These are phyloP conservation scores for Physcomitrellopsis africana DNA, from an alignment of 225 moss, liverwort and hornwort species.

Conservation along the genomic window DNA sequence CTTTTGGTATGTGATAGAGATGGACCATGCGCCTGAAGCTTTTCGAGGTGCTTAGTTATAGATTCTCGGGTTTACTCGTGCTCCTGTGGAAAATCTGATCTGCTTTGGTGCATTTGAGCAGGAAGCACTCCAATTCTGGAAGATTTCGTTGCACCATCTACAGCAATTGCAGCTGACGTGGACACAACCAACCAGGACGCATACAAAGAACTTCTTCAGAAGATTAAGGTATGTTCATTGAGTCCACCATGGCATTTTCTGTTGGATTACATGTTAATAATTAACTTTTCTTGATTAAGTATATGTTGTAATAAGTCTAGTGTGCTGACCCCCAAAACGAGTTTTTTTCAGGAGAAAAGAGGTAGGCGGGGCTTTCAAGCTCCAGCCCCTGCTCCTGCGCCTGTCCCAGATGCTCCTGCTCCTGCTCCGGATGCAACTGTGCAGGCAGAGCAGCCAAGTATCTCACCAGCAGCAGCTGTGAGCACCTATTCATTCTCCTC, in stretches of 20 bases:
- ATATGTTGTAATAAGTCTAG: conserved; percentile 2
- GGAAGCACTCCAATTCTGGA: conserved; percentile 48
- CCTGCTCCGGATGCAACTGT: conserved; percentile 23
- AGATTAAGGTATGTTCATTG: conserved; percentile 57
- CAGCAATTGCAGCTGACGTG: conserved; percentile 36
- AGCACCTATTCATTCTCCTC: conserved; percentile 23
- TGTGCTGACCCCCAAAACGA: conserved; percentile 5
- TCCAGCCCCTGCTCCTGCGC: conserved; percentile 32
- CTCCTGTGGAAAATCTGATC: conserved; percentile 7
- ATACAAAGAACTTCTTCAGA: conserved; percentile 69
- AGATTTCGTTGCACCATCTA: conserved; percentile 40
- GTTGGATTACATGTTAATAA: conserved; percentile 9
- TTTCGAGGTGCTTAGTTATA: no score
- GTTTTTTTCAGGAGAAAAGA: conserved; percentile 49
- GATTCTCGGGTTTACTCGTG: neutral
- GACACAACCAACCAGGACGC: conserved; percentile 29
- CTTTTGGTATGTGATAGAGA: no score
- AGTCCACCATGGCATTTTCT: neutral
- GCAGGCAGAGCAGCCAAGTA: conserved; percentile 30
- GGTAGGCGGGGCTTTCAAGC: conserved; percentile 36
- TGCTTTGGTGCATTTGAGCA: conserved; percentile 20
- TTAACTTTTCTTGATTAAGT: conserved; percentile 12
- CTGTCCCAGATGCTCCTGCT: no score
- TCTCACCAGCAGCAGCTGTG: conserved; percentile 51
- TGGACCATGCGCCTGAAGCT: no score